These are phyloP conservation scores for Nepenthes alata DNA, from an alignment of 179 eudicot species.

Conservation along the genomic window DNA sequence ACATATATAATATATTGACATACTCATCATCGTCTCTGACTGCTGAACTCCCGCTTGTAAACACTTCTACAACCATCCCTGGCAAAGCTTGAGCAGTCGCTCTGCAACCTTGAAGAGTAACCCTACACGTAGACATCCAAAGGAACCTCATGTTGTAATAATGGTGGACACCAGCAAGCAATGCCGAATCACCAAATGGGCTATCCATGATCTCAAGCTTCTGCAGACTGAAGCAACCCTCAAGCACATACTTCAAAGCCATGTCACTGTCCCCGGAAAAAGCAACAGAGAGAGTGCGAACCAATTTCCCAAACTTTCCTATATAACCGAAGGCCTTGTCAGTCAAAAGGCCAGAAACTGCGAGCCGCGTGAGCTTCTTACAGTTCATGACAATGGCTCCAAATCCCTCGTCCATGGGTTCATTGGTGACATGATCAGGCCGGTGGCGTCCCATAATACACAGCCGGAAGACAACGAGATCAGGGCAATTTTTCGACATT, in stretches of 20 bases:
- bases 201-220: constrained; percentile 93
- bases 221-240: constrained; percentile 75
- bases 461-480: constrained; percentile 70
- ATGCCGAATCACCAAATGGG: constrained; percentile 69
- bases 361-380: constrained; percentile 70
- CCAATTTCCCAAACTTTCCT: constrained; percentile 56
- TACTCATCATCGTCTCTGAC: constrained; percentile 30
- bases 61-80: constrained; percentile 51
- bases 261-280: constrained; percentile 82
- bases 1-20: constrained; percentile 55
- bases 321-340: constrained; percentile 66
- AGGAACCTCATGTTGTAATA: constrained; percentile 81
- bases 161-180: constrained; percentile 52
- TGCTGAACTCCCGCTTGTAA: constrained; percentile 16
- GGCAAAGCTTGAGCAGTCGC: constrained; percentile 55
- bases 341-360: constrained; percentile 71
- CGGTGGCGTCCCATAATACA: constrained; percentile 75
- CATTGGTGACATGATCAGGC: constrained; percentile 59
- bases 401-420: constrained; percentile 91
- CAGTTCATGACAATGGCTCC: constrained; percentile 91
- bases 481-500: constrained; percentile 68
- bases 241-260: constrained; percentile 66
- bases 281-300: constrained; percentile 71
- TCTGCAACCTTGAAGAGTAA: constrained; percentile 58
- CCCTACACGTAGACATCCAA: constrained; percentile 74